A percentile compares a stretch with the other conserved stretches of the same genome.
phyloP scores from a whole-genome alignment of 2,329 filamentous ascomycete species.

The Lasiodiplodia sp. region DNA sequence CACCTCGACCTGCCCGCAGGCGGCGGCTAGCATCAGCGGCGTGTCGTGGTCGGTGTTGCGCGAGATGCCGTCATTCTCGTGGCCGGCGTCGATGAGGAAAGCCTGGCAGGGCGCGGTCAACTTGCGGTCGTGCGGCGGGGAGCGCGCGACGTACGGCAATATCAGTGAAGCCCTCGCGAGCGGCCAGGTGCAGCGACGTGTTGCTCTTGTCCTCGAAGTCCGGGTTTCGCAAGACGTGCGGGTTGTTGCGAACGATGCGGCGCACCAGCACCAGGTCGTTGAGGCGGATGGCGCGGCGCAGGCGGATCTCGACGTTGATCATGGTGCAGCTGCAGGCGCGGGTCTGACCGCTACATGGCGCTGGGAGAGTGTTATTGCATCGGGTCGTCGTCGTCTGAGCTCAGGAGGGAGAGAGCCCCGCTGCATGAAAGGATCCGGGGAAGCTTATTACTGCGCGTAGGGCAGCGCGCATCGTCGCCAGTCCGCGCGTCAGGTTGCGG shows the following conservation, averaged over 20 bases:
- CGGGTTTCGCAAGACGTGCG: constrained; percentile 76
- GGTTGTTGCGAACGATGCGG: constrained; percentile 78
- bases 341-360: constrained; percentile 15
- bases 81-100: constrained; percentile 74
- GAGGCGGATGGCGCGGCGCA: constrained; percentile 81
- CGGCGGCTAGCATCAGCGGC: constrained; percentile 79
- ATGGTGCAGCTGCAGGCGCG: constrained; percentile 49
- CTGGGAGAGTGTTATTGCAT: not conserved
- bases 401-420: constrained; percentile 15
- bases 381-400: not conserved
- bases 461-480: constrained; percentile 12
- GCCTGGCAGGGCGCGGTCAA: constrained; percentile 47
- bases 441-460: constrained; percentile 10
- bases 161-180: constrained; percentile 72
- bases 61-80: constrained; percentile 76
- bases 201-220: constrained; percentile 79
- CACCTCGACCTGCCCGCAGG: constrained; percentile 73
- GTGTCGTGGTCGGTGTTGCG: constrained; percentile 83
- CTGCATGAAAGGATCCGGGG: constrained; percentile 4
- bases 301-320: constrained; percentile 78
- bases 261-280: constrained; percentile 76
- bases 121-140: not conserved
- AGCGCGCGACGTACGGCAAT: constrained; percentile 60
- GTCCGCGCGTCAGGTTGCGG: not conserved
- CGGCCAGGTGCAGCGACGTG: constrained; percentile 83